Percentiles rank a stretch among this genome's conserved stretches.
These are phyloP conservation scores for Benincasa hispida DNA, from an alignment of 306 rosid genomes.

Conservation along the genomic window DNA sequence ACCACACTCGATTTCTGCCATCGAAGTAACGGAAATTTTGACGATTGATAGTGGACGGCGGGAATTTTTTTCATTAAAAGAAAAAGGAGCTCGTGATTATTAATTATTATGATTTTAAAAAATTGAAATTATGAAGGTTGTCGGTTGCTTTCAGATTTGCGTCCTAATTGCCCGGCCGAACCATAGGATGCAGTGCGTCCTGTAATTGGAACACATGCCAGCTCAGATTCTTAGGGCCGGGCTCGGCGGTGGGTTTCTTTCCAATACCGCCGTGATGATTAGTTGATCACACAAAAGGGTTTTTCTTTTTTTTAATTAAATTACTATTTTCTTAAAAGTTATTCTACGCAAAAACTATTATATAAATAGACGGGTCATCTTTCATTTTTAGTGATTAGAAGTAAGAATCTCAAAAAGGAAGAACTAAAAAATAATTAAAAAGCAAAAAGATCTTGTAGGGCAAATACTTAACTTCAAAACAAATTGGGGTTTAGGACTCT, in stretches of 20 bases:
- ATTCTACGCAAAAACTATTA: too few species aligned
- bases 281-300: neutral
- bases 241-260: neutral
- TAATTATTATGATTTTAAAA: neutral
- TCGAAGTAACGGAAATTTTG: neutral
- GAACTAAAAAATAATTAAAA: too few species aligned
- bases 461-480: too few species aligned
- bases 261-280: neutral
- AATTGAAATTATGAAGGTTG: neutral
- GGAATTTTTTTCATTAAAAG: neutral
- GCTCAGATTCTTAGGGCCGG: neutral
- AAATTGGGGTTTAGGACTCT: too few species aligned
- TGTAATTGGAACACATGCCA: slow-evolving; percentile 26
- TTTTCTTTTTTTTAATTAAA: neutral
- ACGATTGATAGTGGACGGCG: neutral
- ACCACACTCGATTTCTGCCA: neutral
- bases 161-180: slow-evolving; percentile 29
- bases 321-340: too few species aligned
- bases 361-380: too few species aligned
- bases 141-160: slow-evolving; percentile 1
- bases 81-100: neutral
- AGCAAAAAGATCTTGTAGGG: too few species aligned
- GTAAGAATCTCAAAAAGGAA: too few species aligned
- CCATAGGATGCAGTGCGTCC: slow-evolving; percentile 32
- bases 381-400: too few species aligned